Conservation (phyloP, 2,329 filamentous ascomycete species). For the Lecanicillium sp. region DNA sequence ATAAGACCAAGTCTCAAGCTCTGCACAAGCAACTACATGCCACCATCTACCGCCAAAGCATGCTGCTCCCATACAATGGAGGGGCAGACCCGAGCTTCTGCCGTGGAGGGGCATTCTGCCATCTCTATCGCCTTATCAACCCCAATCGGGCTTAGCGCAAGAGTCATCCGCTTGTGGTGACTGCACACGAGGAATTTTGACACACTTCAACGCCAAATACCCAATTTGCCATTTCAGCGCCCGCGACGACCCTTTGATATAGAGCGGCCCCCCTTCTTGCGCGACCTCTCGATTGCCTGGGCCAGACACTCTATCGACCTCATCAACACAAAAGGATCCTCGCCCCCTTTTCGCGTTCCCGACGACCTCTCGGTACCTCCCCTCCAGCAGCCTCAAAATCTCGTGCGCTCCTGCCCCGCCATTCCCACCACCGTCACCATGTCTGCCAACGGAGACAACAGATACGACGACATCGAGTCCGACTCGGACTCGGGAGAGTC, state of each 20-base stretch:
- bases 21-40: no score
- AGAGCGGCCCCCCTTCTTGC: neutral
- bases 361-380: no score
- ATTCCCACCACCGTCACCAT: constrained; percentile 28
- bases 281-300: no score
- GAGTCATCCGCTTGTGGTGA: constrained; percentile 28
- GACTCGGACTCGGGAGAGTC: constrained; percentile 63
- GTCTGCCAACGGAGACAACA: constrained; percentile 52
- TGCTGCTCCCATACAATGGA: neutral
- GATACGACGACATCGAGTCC: constrained; percentile 67
- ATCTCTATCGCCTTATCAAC: constrained; percentile 31
- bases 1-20: no score
- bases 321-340: no score
- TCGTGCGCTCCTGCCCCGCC: constrained; percentile 10
- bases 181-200: constrained; percentile 36
- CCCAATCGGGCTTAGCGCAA: constrained; percentile 27
- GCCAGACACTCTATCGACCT: no score
- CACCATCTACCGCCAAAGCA: no score
- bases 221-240: constrained; percentile 13
- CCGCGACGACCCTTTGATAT: constrained; percentile 12
- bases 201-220: constrained; percentile 27
- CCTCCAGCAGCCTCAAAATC: constrained; percentile 8
- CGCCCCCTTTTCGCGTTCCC: no score
- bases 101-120: constrained; percentile 22
- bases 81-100: no score